Percentiles rank a stretch among this genome's conserved stretches.
Evolutionary conservation across 495 filamentous ascomycete genomes (phyloP).

Genomic region (Penicillium angulare): DNA sequence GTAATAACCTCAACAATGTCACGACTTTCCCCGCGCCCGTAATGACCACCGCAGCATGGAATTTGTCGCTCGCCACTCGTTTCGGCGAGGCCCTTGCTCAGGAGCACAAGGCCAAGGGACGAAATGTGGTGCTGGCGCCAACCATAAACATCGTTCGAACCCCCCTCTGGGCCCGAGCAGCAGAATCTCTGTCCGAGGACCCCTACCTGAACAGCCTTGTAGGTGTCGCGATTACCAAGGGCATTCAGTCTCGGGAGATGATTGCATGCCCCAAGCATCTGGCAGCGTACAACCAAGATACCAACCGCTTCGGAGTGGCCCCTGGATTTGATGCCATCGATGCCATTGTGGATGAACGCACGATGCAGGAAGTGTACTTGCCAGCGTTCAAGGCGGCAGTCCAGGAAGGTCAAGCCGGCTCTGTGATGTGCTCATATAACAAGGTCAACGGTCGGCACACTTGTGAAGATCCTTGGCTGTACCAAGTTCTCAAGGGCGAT

Average conservation of each 20-base stretch:
- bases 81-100: slow-evolving; percentile 53
- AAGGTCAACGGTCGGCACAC: slow-evolving; percentile 66
- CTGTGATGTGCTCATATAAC: slow-evolving; percentile 63
- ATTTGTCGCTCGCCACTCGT: slow-evolving; percentile 48
- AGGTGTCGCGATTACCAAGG: slow-evolving; percentile 63
- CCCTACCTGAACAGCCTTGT: slow-evolving; percentile 69
- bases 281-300: slow-evolving; percentile 64
- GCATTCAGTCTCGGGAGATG: slow-evolving; percentile 56
- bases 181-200: slow-evolving; percentile 81
- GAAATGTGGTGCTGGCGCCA: slow-evolving; percentile 60
- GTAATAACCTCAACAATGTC: slow-evolving; percentile 46
- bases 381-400: slow-evolving; percentile 60
- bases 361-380: slow-evolving; percentile 77
- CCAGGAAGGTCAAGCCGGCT: slow-evolving; percentile 46
- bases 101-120: slow-evolving; percentile 54
- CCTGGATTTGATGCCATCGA: neutral
- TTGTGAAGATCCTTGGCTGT: slow-evolving; percentile 84
- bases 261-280: slow-evolving; percentile 74
- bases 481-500: slow-evolving; percentile 85
- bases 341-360: slow-evolving; percentile 75
- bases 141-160: slow-evolving; percentile 74
- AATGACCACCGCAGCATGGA: slow-evolving; percentile 61
- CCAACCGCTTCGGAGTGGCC: slow-evolving; percentile 50
- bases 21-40: slow-evolving; percentile 68
- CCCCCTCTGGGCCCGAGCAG: slow-evolving; percentile 82